Conservation (phyloP, 2,329 filamentous ascomycete genomes). For the Epichloe gansuensis region DNA sequence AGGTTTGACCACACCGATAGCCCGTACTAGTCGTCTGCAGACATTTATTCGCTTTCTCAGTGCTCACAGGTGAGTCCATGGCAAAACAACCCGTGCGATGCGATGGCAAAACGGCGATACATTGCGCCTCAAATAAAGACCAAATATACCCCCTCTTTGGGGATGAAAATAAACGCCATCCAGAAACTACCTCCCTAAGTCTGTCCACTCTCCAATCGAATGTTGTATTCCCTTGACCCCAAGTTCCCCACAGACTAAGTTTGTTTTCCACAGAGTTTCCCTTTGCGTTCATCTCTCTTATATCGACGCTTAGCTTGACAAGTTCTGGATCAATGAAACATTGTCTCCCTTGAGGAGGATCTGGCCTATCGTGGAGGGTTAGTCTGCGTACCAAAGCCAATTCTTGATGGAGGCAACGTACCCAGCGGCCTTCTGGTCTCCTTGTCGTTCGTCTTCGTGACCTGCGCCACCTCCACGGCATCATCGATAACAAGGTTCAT, state of each 20-base stretch:
- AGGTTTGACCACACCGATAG: no score
- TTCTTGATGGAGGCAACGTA: constrained; percentile 29
- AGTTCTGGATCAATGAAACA: constrained; percentile 64
- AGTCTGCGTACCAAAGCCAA: constrained; percentile 9
- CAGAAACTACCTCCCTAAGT: not conserved
- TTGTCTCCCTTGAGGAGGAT: constrained; percentile 84
- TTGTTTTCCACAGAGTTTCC: not conserved
- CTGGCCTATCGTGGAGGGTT: constrained; percentile 47
- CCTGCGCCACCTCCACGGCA: constrained; percentile 78
- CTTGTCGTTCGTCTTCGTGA: constrained; percentile 64
- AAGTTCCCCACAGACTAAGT: no score
- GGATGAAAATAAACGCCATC: not conserved
- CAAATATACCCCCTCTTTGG: not conserved
- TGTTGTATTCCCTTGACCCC: not conserved
- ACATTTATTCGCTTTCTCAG: not conserved
- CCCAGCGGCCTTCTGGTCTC: constrained; percentile 71
- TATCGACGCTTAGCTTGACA: constrained; percentile 3
- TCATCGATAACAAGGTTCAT: constrained; percentile 98
- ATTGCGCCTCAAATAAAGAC: constrained; percentile 1
- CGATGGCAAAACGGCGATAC: not conserved
- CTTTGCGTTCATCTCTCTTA: no score
- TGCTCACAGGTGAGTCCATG: not conserved
- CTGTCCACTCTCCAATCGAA: not conserved
- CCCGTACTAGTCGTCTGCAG: not conserved
- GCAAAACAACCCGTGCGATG: not conserved